Conservation (phyloP, 2,329 filamentous ascomycete species). For the Cadophora gregata region DNA sequence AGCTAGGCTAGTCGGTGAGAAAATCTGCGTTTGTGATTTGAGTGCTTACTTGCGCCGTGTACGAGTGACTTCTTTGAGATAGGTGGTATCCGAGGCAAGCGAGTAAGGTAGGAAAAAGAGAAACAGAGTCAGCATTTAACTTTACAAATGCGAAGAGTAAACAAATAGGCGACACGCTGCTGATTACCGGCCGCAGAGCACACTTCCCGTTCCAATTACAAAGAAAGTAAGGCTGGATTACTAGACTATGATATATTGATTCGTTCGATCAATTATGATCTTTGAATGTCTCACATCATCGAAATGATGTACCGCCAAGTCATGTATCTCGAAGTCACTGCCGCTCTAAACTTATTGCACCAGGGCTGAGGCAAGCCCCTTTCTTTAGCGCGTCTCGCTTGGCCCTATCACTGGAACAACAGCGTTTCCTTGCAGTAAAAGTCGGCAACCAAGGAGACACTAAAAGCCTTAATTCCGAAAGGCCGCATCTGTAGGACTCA, state of each 20-base stretch:
- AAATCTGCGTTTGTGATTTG: too few relatives aligned
- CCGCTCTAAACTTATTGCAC: not conserved
- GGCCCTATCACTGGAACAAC: not conserved
- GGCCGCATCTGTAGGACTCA: constrained; percentile 10
- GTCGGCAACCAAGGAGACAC: not conserved
- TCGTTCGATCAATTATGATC: too few relatives aligned
- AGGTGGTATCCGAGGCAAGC: not conserved
- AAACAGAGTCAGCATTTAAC: not conserved
- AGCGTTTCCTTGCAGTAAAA: not conserved
- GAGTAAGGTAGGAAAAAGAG: not conserved
- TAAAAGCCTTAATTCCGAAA: constrained; percentile 15
- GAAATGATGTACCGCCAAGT: not conserved
- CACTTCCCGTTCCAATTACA: too few relatives aligned
- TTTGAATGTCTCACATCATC: not conserved
- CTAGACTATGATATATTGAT: too few relatives aligned
- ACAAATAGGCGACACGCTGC: not conserved
- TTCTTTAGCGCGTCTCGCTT: not conserved
- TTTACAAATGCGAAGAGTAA: not conserved
- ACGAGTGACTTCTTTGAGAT: too few relatives aligned
- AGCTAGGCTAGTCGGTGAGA: too few relatives aligned
- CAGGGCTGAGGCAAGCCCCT: constrained; percentile 8
- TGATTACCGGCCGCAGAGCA: too few relatives aligned
- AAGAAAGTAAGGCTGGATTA: too few relatives aligned
- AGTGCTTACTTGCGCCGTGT: too few relatives aligned
- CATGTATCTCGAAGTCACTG: not conserved